phyloP scores from a whole-genome alignment of 2,329 filamentous ascomycete genomes.

The Zymoseptoria ardabiliae region DNA sequence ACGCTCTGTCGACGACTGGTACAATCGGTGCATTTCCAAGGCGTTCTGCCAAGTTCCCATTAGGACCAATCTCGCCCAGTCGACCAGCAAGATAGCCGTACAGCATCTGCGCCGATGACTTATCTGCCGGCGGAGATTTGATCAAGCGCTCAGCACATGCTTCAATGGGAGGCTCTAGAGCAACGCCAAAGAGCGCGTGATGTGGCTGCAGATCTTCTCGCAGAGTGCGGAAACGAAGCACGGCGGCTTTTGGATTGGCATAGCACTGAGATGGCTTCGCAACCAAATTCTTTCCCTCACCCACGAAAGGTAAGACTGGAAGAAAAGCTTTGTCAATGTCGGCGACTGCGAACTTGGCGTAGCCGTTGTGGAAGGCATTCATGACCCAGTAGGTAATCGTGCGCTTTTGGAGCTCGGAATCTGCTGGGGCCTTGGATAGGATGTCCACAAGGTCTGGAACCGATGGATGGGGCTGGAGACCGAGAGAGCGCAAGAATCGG shows the following conservation, averaged over 20 bases:
- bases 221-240: slow-evolving; percentile 76
- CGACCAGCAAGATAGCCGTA: slow-evolving; percentile 81
- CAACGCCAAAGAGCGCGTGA: slow-evolving; percentile 78
- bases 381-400: slow-evolving; percentile 76
- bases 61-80: slow-evolving; percentile 59
- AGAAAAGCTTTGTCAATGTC: slow-evolving; percentile 45
- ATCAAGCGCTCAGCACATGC: slow-evolving; percentile 70
- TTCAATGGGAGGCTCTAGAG: slow-evolving; percentile 68
- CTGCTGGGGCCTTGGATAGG: slow-evolving; percentile 58
- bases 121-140: slow-evolving; percentile 61
- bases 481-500: slow-evolving; percentile 64
- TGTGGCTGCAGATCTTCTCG: slow-evolving; percentile 69
- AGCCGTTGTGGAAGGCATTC: slow-evolving; percentile 71
- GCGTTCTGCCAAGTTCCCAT: slow-evolving; percentile 49
- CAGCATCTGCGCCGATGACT: slow-evolving; percentile 58
- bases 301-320: slow-evolving; percentile 67
- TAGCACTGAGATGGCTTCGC: slow-evolving; percentile 72
- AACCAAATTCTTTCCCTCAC: slow-evolving; percentile 41
- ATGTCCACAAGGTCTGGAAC: slow-evolving; percentile 69
- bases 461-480: slow-evolving; percentile 63
- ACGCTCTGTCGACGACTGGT: slow-evolving; percentile 45
- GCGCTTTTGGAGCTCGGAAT: slow-evolving; percentile 54
- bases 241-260: slow-evolving; percentile 65
- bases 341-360: slow-evolving; percentile 56
- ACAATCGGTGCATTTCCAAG: slow-evolving; percentile 64